A percentile compares a stretch with the other conserved stretches of the same genome.
Evolutionary conservation across 805 yeast genomes (phyloP).

Genomic region (Candida chilensis): DNA sequence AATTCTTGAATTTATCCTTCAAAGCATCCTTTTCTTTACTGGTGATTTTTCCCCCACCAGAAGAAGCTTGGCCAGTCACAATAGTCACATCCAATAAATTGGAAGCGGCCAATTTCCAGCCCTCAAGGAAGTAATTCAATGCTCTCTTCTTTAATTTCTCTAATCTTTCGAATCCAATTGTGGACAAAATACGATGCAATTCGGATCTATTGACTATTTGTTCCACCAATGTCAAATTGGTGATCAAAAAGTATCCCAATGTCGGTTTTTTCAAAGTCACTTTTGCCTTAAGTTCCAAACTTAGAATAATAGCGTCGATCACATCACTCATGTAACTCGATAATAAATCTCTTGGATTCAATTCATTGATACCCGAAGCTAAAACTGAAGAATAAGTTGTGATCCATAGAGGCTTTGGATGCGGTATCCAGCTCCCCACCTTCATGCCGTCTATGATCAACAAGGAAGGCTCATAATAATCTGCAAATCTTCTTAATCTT

Average conservation of each 20-base stretch:
- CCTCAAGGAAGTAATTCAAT: constrained; percentile 58
- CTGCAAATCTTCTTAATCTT: constrained; percentile 54
- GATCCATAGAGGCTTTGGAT: constrained; percentile 47
- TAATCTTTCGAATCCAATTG: constrained; percentile 51
- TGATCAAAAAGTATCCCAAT: constrained; percentile 64
- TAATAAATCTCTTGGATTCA: constrained; percentile 40
- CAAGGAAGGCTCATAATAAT: constrained; percentile 43
- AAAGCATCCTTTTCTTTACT: constrained; percentile 75
- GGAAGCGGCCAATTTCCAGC: constrained; percentile 77
- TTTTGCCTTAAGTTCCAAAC: constrained; percentile 53
- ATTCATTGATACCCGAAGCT: constrained; percentile 25
- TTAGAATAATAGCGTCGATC: constrained; percentile 62
- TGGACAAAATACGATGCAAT: constrained; percentile 44
- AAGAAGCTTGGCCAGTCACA: constrained; percentile 41
- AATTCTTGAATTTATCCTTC: constrained; percentile 76
- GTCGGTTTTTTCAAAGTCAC: constrained; percentile 25
- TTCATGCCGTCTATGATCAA: constrained; percentile 40
- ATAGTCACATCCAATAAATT: constrained; percentile 75
- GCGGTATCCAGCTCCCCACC: constrained; percentile 63
- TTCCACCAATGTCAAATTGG: constrained; percentile 68
- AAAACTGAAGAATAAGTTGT: constrained; percentile 38
- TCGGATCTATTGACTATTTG: constrained; percentile 57
- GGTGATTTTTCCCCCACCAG: constrained; percentile 29
- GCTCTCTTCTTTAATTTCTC: constrained; percentile 67
- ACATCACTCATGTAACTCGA: constrained; percentile 69